Conservation (phyloP, 345 rosid species). For the Erucastrum elatum region DNA sequence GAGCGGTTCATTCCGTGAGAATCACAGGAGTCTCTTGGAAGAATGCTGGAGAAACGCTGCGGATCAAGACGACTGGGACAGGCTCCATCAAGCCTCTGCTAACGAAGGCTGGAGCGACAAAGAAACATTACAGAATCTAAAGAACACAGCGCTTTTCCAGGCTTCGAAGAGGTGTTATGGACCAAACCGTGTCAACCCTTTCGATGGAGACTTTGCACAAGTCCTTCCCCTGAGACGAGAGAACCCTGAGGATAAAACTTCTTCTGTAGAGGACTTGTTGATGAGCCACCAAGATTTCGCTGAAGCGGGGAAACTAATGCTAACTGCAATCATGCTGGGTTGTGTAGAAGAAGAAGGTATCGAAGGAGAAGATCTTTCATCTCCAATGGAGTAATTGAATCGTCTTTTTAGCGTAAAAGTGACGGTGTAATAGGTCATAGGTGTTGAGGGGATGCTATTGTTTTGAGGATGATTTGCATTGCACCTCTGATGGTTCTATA, state of each 20-base stretch:
- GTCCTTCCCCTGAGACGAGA: constrained; percentile 73
- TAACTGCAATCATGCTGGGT: constrained; percentile 73
- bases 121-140: constrained; percentile 67
- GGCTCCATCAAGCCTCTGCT: constrained; percentile 56
- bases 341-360: constrained; percentile 43
- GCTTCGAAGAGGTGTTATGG: constrained; percentile 79
- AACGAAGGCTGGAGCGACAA: constrained; percentile 89
- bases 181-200: constrained; percentile 50
- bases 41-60: constrained; percentile 92
- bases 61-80: constrained; percentile 76
- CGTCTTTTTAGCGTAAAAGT: not conserved
- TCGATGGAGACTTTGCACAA: constrained; percentile 64
- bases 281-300: constrained; percentile 86
- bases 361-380: constrained; percentile 24
- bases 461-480: not conserved
- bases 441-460: constrained; percentile 12
- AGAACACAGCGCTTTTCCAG: constrained; percentile 66
- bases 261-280: constrained; percentile 69
- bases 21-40: constrained; percentile 67
- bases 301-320: constrained; percentile 84
- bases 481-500: no score
- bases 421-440: constrained; percentile 24
- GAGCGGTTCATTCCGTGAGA: constrained; percentile 70
- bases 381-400: constrained; percentile 38
- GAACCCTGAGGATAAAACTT: constrained; percentile 40